Evolutionary conservation across 2,329 filamentous ascomycete genomes (phyloP), one percentile per base, ranked within the genome.

Genomic region (Colletotrichum destructivum): DNA sequence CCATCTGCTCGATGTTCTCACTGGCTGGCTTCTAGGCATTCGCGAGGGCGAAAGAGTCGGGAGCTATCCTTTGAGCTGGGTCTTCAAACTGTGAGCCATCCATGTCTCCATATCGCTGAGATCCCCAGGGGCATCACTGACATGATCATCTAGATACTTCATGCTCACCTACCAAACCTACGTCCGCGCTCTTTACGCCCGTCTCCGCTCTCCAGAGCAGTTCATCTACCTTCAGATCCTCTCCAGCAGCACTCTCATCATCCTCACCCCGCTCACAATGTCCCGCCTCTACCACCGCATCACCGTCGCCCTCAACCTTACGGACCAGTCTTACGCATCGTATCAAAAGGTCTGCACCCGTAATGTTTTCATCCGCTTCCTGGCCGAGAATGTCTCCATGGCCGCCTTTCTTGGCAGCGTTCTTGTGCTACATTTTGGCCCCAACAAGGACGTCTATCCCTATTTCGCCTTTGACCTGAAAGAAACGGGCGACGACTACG

Each of bases 141-240:
- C 26, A 23, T 23, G 15, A n/a, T 12, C 4, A 59, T 35, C 44
- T 74, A 89, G 88, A 59, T 92, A 91, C 79, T 92, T 91, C 78
- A 89, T 89, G 84, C 81, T 92, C 62, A 93, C 91, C 7, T 93
- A 93, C 79, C 90, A 93, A 80, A 92, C 90, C 5, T 93, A 92
- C 80, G 91, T 93, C 15, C 89, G 91, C 63, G 90, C 91, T 13
- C 81, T 93, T 69, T 93, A 93, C 78, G 91, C 91, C 16, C 89
- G 91, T 21, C 87, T 93, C 16, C 90, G 91, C 73, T 90, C 88
- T 7, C 91, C 90, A 0, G 81, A 84, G 49, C 90, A 92, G 80
- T 93, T 93, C 81, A 84, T 92, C 69, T 84, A 88, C 74, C 88
- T 93, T 47, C 91, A 93, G 79, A 80, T 90, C 18, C 83, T 93